A percentile compares a stretch with the other conserved stretches of the same genome.
These are phyloP conservation scores for Laburnicola sp. DNA, from an alignment of 2,329 filamentous ascomycete species.

Conservation along the genomic window DNA sequence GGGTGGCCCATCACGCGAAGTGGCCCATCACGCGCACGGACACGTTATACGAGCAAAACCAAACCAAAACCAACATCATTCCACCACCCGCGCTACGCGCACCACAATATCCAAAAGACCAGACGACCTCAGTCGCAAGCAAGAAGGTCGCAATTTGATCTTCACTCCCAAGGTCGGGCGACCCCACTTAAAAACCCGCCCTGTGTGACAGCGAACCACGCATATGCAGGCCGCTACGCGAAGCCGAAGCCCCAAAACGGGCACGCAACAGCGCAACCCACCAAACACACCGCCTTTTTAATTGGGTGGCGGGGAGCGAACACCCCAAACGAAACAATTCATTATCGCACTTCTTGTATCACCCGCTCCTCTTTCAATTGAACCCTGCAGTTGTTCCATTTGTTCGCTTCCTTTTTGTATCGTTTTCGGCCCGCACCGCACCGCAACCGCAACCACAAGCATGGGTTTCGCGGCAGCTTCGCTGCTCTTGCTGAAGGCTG, in stretches of 20 bases:
- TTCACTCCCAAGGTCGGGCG: too few relatives aligned
- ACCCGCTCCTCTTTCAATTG: not conserved
- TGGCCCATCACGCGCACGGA: too few relatives aligned
- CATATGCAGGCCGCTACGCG: not conserved
- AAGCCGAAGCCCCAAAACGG: not conserved
- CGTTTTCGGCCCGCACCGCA: too few relatives aligned
- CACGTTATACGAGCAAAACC: too few relatives aligned
- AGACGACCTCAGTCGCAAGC: too few relatives aligned
- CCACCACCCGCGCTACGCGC: too few relatives aligned
- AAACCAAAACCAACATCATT: too few relatives aligned
- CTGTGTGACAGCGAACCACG: conserved; percentile 7
- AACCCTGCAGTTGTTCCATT: conserved; percentile 1
- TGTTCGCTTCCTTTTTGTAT: not conserved
- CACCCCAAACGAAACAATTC: not conserved
- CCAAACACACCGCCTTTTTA: conserved; percentile 9
- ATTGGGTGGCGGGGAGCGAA: conserved; percentile 6
- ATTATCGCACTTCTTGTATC: not conserved
- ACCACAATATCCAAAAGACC: too few relatives aligned
- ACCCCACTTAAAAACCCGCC: not conserved
- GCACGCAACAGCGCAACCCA: conserved; percentile 1
- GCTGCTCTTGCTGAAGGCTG: conserved; percentile 5
- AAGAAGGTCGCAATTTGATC: not conserved
- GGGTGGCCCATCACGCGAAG: too few relatives aligned
- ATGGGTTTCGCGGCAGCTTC: conserved; percentile 4
- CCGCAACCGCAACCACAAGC: not conserved